Evolutionary conservation across 1,284 basidiomycete species (phyloP), one percentile per base, ranked within the genome.

Genomic region (Austropuccinia psidii): DNA sequence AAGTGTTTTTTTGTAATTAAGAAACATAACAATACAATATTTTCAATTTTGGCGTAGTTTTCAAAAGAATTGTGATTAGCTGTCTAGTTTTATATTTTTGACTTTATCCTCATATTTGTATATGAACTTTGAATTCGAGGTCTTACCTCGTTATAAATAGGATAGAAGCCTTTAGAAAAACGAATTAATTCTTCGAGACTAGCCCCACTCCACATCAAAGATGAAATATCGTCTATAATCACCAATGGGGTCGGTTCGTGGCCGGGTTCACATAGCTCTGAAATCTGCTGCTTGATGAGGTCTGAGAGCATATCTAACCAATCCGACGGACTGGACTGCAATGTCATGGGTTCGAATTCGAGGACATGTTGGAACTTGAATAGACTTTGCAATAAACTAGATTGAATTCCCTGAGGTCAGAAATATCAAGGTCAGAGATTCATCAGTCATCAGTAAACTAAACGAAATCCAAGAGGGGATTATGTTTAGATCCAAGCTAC

Each of bases 201-300:
- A 15, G 33, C 13, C 9, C 7, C 19, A 2, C n/a, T n/a, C 62
- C 62, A 66, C 15, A 66, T 66, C 27, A 49, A 27, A 13, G 62
- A 21, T 24, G 5, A 50, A n/a, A 66, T 7, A 33, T 66, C 47
- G 29, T 66, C 47, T n/a, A 66, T 52, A n/a, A 66, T 50, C 5
- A 66, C 31, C 2, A 66, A 49, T 5, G 47, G 62, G 8, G 49
- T 13, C 27, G 19, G 9, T 13, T 52, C 41, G n/a, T 45, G 41
- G 41, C 11, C n/a, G 11, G 41, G n/a, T 45, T 45, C 41, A 11
- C 41, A 45, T n/a, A n/a, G 11, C 11, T 45, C 41, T 45, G 41
- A 45, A n/a, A 45, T 45, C 41, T 45, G n/a, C n/a, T n/a, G n/a
- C n/a, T n/a, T n/a, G n/a, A n/a, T n/a, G n/a, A n/a, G n/a, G n/a